Percentiles rank a stretch among this genome's conserved stretches.
Evolutionary conservation across 352 stramenopile genomes (phyloP).

Genomic region (Phytopythium litorale): DNA sequence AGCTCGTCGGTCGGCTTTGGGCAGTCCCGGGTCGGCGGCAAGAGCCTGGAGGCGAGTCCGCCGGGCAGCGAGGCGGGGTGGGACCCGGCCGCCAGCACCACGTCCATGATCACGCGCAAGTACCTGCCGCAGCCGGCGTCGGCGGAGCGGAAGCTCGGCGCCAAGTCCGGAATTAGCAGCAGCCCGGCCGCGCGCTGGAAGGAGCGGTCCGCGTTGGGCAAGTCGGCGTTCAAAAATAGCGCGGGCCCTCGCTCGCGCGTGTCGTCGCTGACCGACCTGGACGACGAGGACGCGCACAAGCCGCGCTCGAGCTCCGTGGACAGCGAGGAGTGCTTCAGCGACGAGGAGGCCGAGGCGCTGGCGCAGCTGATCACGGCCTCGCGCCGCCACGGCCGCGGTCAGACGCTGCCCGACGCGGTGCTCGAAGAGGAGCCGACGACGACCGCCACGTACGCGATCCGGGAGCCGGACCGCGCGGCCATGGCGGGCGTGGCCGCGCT

Average conservation of each 20-base stretch:
- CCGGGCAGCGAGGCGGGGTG: constrained; percentile 1
- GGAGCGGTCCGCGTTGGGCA: background rate
- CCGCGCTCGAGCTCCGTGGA: constrained; percentile 11
- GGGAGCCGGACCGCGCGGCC: constrained; percentile 23
- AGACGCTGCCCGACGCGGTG: background rate
- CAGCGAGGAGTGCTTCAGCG: constrained; percentile 16
- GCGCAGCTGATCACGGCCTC: constrained; percentile 23
- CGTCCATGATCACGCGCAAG: constrained; percentile 36
- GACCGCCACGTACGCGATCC: constrained; percentile 28
- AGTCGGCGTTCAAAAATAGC: constrained; percentile 14
- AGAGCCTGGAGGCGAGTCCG: background rate
- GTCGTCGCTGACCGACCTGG: constrained; percentile 27
- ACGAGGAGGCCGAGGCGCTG: constrained; percentile 24
- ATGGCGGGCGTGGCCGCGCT: constrained; percentile 43
- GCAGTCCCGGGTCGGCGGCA: background rate
- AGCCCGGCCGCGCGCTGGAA: background rate
- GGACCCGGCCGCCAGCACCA: constrained; percentile 20
- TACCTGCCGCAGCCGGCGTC: constrained; percentile 12
- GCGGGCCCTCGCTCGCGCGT: constrained; percentile 1
- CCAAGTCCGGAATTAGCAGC: background rate
- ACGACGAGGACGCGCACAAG: constrained; percentile 16
- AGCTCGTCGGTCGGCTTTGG: constrained; percentile 18
- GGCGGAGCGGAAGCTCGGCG: background rate
- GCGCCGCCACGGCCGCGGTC: constrained; percentile 8
- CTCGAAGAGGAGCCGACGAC: constrained; percentile 9